Evolutionary conservation across 257 asterid species (phyloP), one percentile per base, ranked within the genome.

Genomic region (Primulina eburnea): DNA sequence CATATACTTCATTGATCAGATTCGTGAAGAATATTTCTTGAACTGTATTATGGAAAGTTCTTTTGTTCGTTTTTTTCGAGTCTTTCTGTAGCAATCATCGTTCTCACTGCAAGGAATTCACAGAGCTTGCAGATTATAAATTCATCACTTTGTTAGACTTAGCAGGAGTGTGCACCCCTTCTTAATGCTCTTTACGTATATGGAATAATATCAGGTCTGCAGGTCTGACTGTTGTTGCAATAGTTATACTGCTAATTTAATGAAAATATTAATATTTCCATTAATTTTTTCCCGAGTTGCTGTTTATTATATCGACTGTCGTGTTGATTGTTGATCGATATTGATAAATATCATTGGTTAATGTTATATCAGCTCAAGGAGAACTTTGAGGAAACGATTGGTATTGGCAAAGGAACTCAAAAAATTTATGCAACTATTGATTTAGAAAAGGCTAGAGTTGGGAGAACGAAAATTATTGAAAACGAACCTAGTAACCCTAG

Each of bases 391-490:
- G 97, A 92, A 73, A 87, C 71, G n/a, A 86, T 92, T 65, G 97
- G 97, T 66, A 26, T 88, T 9, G 98, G 96, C 29, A 71, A 90
- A 62, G 98, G 98, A 72, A 84, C 88, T 64, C 91, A 95, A 29
- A 78, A 76, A 78, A 82, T 90, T 4, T 92, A 92, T 72, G 97
- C 97, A 52, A 80, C 89, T 50, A 73, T 92, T 28, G 98, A 92
- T 79, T 77, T 90, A 9, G 95, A 92, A 67, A 92, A 90, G 72
- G 93, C 97, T 53, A 84, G 97, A 79, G 98, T 88, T 66, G 98
- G 97, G 65, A 82, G 93, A 67, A 92, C 97, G 3, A 81, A 82
- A 77, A 66, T 60, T 64, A 78, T 92, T 14, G 95, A 90, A 70
- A 71, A 89, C 67, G 96, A 90, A 53, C 92, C 95, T 17, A 77